Base-by-base conservation (phyloP, 1,139 yeast species). In the Protomyces pachydermus region DNA sequence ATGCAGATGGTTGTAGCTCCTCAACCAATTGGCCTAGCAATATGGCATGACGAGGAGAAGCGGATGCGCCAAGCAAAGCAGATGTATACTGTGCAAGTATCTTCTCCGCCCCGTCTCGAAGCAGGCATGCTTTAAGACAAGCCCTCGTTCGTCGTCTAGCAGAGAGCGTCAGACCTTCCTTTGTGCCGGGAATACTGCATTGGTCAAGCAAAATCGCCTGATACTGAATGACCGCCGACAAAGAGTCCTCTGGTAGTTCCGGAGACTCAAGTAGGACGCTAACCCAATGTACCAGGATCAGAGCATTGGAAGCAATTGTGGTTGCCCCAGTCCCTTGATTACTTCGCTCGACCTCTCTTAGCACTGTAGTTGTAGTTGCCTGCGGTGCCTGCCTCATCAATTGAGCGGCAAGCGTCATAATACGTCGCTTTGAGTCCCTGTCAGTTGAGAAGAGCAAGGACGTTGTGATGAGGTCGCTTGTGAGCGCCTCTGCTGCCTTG, bases 211-310 rank as follows among this genome's bases (percentile, higher is more conserved):
- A 46, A 5, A n/a, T 10, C n/a, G 64, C 64, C 28, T 54, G 58
- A 3, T 38, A 32, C 32, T 6, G 16, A 14, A 54, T 20, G 12
- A 45, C 25, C 37, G 16, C 34, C n/a, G 35, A n/a, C 57, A 38
- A 16, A 16, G 34, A 46, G 18, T 38, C 38, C 5, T 3, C 32
- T 2, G 28, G 14, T 18, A 16, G 23, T 9, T 20, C 16, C 20
- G 35, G 9, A 10, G 28, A 42, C 16, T n/a, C 14, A 9, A 37
- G 8, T 8, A 50, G 42, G 9, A 16, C 37, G 25, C 54, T 54
- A 38, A 54, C 32, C 64, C 64, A 60, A 20, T 54, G 51, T 3
- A 60, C 57, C 8, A 35, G 48, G 9, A 54, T 58, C 32, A 60
- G 35, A 12, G 64, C 58, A 16, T 54, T 35, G 14, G 28, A 16